Evolutionary conservation across 1,284 basidiomycete genomes (phyloP), one percentile per base, ranked within the genome.

Genomic region (Malassezia dermatis): DNA sequence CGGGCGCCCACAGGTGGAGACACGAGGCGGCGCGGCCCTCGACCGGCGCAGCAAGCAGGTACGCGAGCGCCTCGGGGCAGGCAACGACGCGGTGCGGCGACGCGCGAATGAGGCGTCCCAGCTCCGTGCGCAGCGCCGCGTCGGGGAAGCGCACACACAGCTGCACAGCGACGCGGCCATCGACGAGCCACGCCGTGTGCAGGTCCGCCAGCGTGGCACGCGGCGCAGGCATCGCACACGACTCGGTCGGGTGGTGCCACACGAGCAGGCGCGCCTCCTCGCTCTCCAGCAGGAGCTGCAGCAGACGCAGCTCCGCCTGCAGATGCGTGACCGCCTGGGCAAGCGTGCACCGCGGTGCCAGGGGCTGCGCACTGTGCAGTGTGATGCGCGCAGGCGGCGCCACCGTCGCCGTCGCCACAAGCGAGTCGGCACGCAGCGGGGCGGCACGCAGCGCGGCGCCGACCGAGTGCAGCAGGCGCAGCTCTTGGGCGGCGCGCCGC

Each of bases 241-340:
- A 88, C 61, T 84, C 86, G 24, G 82, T 79, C 0, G 90, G 88
- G 75, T 98, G 96, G 45, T 80, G 79, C 94, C 94, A 98, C 1
- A 98, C 90, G 3, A 79, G 81, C 44, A 98, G 77, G 12, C 89
- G 81, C 66, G 81, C 83, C 40, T 93, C 83, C 73, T 99, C 94
- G 69, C 88, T 91, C 75, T 94, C 89, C 11, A 91, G 82, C 12
- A 98, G 79, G 4, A 93, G 77, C 45, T 85, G 81, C 24, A 96
- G 77, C 45, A 67, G 40, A 34, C 60, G 13, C 50, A 72, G 67
- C 54, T 49, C 48, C 37, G 58, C 54, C 21, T 51, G 56, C 40
- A 64, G 48, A 13, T 49, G 24, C 42, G 53, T 49, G 32, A 55
- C 40, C 15, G 62, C 63, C 26, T 63, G 60, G 15, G 60, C 51